Evolutionary conservation across 2,329 filamentous ascomycete genomes (phyloP), one percentile per base, ranked within the genome.

Genomic region (Westerdykella aurantiaca): DNA sequence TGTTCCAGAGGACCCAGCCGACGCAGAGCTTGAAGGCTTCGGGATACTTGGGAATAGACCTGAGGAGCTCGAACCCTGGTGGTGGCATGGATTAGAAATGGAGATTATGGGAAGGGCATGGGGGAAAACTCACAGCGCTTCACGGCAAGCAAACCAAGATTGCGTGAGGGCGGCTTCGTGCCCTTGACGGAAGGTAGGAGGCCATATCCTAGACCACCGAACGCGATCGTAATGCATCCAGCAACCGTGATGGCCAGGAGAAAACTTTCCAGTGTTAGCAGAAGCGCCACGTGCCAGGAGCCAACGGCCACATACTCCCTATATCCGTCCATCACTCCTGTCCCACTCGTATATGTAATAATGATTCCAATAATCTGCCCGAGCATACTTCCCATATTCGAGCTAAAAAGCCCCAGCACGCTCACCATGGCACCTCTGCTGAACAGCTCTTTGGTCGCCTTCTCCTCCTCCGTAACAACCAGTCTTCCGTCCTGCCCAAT

Each of bases 1-100:
- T 54, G 38, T 54, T 54, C 51, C 51, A 54, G 11, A 54, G 45
- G n/a, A 54, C 43, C 51, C 51, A 54, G 33, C 51, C 51, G 18
- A 54, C 45, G 38, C 51, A 54, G 11, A 54, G 44, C 14, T 54
- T 54, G 38, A 54, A 52, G 3, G 51, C 49, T 44, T 54, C 49
- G 5, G 51, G 45, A 22, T 54, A 54, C 4, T 44, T 44, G 1
- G 42, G 44, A 3, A 45, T 43, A 6, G 42, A 46, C n/a, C 34
- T 40, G 7, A 54, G 37, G 12, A 52, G 38, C 17, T 43, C 42
- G 13, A 52, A n/a, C 51, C 51, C 47, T 52, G 3, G 23, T 14
- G n/a, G n/a, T 10, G 23, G 6, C 14, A 13, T 9, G 10, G 22
- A 13, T 43, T 17, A 38, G 35, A 5, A 4, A n/a, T 5, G 12